Base-by-base conservation (phyloP, 805 yeast species). In the Limtongia smithiae region DNA sequence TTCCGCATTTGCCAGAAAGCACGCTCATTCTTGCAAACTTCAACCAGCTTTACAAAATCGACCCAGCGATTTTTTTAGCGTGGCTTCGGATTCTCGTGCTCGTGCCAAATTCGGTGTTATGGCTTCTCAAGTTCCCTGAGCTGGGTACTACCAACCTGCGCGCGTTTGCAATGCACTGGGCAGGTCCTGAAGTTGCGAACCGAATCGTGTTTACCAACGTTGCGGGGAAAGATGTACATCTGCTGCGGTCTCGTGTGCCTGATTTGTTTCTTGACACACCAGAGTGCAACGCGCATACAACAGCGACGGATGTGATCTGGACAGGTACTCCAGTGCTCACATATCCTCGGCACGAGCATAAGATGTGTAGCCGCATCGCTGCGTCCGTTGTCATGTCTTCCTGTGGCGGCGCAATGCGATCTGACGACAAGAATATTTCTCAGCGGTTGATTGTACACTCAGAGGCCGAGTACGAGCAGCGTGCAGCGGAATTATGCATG, bases 231-330 rank as follows among this genome's bases (percentile, higher is more conserved):
- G 63, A 62, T 30, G 52, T 48, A 24, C 69, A 66, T 44, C 50
- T 65, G 12, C 40, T 62, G 18, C 50, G 69, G 27, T 61, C 65
- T n/a, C 46, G 68, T 6, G 62, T 59, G 3, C 62, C 66, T 14
- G 69, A 65, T 42, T 14, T 66, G 24, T 60, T 65, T 30, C 49
- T 65, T 3, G 69, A 65, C 38, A 65, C 69, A 4, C 68, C 68
- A 4, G 69, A 65, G 38, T 66, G 69, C 46, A 65, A 64, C 45
- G 69, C 66, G 30, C 69, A 65, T 41, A 66, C 69, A 15, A 65
- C 69, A 2, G 66, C 69, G 17, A 62, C 67, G 1, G 69, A 65
- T 42, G 66, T 65, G 18, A 35, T 60, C 17, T 65, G 69, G 69
- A 46, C 62, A 3, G 65, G 66, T 11, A 61, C 68, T 2, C 69